phyloP scores from a whole-genome alignment of 805 yeast species.

The Metschnikowia picachoensis region DNA sequence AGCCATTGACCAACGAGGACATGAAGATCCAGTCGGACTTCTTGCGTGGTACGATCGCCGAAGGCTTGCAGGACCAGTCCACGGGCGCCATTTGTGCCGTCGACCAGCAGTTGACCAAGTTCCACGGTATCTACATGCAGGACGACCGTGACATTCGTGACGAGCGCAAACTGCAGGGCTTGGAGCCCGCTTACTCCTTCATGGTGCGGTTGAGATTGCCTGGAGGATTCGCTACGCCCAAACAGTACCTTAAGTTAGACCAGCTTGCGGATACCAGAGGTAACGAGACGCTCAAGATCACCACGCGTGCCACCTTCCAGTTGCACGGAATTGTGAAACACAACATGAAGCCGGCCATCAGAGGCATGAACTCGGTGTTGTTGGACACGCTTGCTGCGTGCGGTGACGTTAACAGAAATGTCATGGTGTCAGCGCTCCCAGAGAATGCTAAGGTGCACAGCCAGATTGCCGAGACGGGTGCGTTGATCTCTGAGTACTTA shows the following conservation, averaged over 20 bases:
- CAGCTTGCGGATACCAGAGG: conserved; percentile 78
- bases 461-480: conserved; percentile 63
- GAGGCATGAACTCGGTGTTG: conserved; percentile 86
- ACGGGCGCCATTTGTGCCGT: conserved; percentile 90
- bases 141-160: conserved; percentile 97
- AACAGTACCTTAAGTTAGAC: conserved; percentile 85
- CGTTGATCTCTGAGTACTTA: conserved; percentile 70
- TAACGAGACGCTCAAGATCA: conserved; percentile 88
- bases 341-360: conserved; percentile 81
- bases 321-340: conserved; percentile 91
- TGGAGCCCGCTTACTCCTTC: conserved; percentile 94
- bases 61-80: conserved; percentile 72
- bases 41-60: conserved; percentile 90
- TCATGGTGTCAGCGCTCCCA: conserved; percentile 89
- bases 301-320: conserved; percentile 97
- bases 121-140: conserved; percentile 98
- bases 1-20: conserved; percentile 89
- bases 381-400: conserved; percentile 97
- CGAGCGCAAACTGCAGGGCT: conserved; percentile 83
- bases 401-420: conserved; percentile 97
- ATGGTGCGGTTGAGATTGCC: conserved; percentile 96
- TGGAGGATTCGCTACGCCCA: conserved; percentile 85
- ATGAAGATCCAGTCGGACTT: conserved; percentile 84
- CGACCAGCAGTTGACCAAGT: conserved; percentile 92
- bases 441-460: conserved; percentile 75